Conservation (phyloP, 169 alveolate species). For the Neospora caninum region DNA sequence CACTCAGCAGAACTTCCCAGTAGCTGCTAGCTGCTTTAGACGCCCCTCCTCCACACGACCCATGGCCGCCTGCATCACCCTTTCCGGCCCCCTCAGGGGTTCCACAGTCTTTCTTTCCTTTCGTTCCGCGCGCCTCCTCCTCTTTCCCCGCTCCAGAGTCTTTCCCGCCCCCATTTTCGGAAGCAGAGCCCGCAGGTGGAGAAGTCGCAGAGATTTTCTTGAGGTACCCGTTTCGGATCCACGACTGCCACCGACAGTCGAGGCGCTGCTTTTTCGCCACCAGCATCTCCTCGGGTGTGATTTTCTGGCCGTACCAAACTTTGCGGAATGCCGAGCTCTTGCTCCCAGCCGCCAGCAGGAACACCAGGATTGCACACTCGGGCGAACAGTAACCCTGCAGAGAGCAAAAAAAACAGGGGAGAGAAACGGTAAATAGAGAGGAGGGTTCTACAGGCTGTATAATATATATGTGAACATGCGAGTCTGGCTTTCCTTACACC, state of each 20-base stretch:
- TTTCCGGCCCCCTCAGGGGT: background rate
- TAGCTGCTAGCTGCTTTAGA: slow-evolving; percentile 50
- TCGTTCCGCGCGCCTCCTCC: background rate
- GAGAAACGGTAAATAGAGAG: no score
- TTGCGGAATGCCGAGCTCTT: slow-evolving; percentile 74
- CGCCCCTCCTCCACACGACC: slow-evolving; percentile 46
- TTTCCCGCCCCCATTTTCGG: background rate
- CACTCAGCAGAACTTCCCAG: slow-evolving; percentile 74
- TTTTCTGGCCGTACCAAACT: slow-evolving; percentile 74
- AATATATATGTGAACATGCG: no score
- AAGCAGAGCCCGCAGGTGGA: background rate
- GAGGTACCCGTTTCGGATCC: slow-evolving; percentile 44
- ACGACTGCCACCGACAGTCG: slow-evolving; percentile 71
- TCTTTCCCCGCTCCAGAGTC: slow-evolving; percentile 2
- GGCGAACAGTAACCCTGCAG: slow-evolving; percentile 76
- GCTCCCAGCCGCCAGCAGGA: slow-evolving; percentile 72
- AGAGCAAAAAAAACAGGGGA: background rate
- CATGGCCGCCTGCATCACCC: slow-evolving; percentile 22
- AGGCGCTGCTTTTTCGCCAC: slow-evolving; percentile 71
- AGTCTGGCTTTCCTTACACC: no score
- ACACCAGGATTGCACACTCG: slow-evolving; percentile 78
- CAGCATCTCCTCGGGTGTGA: slow-evolving; percentile 64
- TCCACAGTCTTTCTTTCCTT: slow-evolving; percentile 28
- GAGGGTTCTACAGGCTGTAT: no score
- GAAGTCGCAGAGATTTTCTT: background rate